Evolutionary conservation across 345 rosid species (phyloP), one percentile per base, ranked within the genome.

Genomic region (Mangifera indica): DNA sequence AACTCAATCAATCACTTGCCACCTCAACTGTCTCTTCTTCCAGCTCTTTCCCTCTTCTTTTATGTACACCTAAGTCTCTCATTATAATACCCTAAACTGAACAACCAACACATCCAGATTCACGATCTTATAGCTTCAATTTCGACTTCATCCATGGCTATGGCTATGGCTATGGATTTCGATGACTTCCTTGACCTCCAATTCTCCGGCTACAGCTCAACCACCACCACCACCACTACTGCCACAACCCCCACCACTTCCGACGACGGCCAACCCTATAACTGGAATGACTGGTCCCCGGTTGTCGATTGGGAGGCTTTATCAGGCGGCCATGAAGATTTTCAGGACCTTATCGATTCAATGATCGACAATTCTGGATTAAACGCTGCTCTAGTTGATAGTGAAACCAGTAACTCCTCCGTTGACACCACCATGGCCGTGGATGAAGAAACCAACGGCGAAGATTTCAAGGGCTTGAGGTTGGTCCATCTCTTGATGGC

Each of bases 401-500:
- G 74, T 15, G 79, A 77, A 48, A 64, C 73, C 42, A 56, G 76
- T 25, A 81, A 87, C 79, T 89, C 90, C 5, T 82, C 92, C 8
- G 69, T 75, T 1, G 78, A 69, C 72, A 61, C 72, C 57, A 52
- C 73, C 58, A 53, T 63, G 44, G 73, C n/a, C 3, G 70, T 60
- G 21, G 82, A 73, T 10, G 89, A 82, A 7, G 91, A 88, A 69
- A 76, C 74, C 22, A 54, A 46, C 32, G 52, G 75, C 22, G 89
- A 83, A 81, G 92, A n/a, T n/a, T n/a, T n/a, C n/a, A n/a, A n/a
- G n/a, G n/a, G n/a, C n/a, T n/a, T n/a, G n/a, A n/a, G n/a, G 83
- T 73, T 94, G 67, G 92, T 94, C 78, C 97, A 94, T 77, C 88
- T 94, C 45, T 71, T 94, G 62, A 88, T 90, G 88, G 98, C 97